Evolutionary conservation across 129 eudicot species (phyloP).

Genomic region (Escallonia herrerae): DNA sequence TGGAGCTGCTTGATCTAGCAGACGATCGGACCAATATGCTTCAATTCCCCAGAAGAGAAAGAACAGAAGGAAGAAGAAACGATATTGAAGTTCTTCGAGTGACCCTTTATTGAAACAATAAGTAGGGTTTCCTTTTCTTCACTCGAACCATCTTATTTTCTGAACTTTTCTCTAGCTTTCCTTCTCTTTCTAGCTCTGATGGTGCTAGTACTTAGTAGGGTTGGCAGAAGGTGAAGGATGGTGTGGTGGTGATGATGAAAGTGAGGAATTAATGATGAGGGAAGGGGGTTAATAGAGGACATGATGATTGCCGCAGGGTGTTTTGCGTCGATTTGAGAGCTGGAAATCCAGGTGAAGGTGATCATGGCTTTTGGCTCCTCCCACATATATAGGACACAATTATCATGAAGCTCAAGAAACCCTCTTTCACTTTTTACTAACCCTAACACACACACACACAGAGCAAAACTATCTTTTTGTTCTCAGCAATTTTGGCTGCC

Average conservation of each 20-base stretch:
- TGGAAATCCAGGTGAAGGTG: no score
- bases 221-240: slow-evolving; percentile 8
- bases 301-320: slow-evolving; percentile 20
- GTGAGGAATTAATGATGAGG: slow-evolving; percentile 27
- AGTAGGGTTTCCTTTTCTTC: slow-evolving; percentile 32
- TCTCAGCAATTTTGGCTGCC: no score
- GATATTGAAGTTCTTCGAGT: background rate
- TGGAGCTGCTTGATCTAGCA: slow-evolving; percentile 7
- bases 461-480: no score
- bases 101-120: background rate
- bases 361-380: no score
- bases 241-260: slow-evolving; percentile 27
- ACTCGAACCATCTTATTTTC: background rate
- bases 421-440: no score
- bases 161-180: slow-evolving; percentile 18
- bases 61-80: slow-evolving; percentile 11
- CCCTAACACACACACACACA: no score
- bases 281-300: slow-evolving; percentile 13
- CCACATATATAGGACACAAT: no score
- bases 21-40: slow-evolving; percentile 42
- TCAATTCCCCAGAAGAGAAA: slow-evolving; percentile 34
- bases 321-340: no score
- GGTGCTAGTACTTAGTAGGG: background rate
- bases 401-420: no score
- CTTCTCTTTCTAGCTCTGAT: slow-evolving; percentile 5